These are phyloP conservation scores for Lentinula sp. DNA, from an alignment of 768 basidiomycete genomes.

Conservation along the genomic window DNA sequence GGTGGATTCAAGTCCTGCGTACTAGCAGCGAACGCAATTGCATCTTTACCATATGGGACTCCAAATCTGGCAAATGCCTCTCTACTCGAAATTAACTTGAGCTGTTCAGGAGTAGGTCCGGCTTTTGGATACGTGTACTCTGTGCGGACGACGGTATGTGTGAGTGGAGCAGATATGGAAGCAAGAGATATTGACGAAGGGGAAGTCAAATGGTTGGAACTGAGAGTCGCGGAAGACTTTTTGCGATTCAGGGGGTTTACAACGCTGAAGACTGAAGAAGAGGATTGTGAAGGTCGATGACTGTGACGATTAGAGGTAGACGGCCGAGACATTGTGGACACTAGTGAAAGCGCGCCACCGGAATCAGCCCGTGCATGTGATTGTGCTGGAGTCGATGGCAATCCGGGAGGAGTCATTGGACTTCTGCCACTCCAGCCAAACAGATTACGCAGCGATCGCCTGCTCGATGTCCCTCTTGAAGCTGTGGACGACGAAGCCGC, in stretches of 20 bases:
- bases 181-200: conserved; percentile 67
- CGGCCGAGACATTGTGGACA: conserved; percentile 18
- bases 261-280: conserved; percentile 40
- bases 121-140: conserved; percentile 63
- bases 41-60: conserved; percentile 71
- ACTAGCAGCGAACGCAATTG: conserved; percentile 56
- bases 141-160: conserved; percentile 66
- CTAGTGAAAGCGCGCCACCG: conserved; percentile 13
- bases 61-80: conserved; percentile 67
- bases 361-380: conserved; percentile 1
- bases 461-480: not conserved
- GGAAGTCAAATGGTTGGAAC: conserved; percentile 43
- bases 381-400: not conserved
- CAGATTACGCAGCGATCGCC: conserved; percentile 3
- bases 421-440: not conserved
- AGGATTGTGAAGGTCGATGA: conserved; percentile 29
- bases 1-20: conserved; percentile 35
- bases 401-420: not conserved
- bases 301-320: conserved; percentile 18
- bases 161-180: conserved; percentile 71
- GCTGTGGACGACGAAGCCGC: not conserved
- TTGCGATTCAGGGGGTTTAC: conserved; percentile 36
- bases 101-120: conserved; percentile 57
- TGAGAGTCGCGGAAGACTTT: conserved; percentile 34
- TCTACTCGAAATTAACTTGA: conserved; percentile 64